Conservation (phyloP, 192 early-diverging fungal species). For the Entomortierella beljakovae region DNA sequence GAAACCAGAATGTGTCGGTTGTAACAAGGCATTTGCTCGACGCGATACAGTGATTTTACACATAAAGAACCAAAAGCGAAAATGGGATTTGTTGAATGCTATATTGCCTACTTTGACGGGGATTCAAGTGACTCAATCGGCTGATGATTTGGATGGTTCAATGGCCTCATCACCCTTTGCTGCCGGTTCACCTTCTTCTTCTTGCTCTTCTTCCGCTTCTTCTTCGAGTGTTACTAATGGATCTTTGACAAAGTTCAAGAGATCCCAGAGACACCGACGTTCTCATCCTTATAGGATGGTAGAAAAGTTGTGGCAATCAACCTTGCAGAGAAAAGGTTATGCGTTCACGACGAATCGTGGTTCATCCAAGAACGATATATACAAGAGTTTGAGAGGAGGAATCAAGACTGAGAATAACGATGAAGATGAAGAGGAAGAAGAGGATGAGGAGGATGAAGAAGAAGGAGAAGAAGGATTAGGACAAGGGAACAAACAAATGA, state of each 20-base stretch:
- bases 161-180: too few species aligned
- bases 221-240: background rate
- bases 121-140: background rate
- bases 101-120: constrained; percentile 10
- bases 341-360: background rate
- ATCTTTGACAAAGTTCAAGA: background rate
- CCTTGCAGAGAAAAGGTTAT: constrained; percentile 16
- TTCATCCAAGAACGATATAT: background rate
- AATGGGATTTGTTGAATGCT: constrained; percentile 35
- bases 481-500: background rate
- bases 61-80: constrained; percentile 45
- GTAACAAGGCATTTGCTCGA: constrained; percentile 49
- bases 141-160: background rate
- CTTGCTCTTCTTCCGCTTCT: background rate
- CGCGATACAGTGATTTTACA: constrained; percentile 47
- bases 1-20: constrained; percentile 45
- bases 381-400: too few species aligned
- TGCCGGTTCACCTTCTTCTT: background rate
- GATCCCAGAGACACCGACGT: background rate
- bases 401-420: constrained; percentile 3
- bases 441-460: background rate
- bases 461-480: background rate
- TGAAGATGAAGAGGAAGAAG: constrained; percentile 3
- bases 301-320: constrained; percentile 49
- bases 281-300: constrained; percentile 17